phyloP scores from a whole-genome alignment of 2,329 filamentous ascomycete species.

The Nothomitra cinnamomea region DNA sequence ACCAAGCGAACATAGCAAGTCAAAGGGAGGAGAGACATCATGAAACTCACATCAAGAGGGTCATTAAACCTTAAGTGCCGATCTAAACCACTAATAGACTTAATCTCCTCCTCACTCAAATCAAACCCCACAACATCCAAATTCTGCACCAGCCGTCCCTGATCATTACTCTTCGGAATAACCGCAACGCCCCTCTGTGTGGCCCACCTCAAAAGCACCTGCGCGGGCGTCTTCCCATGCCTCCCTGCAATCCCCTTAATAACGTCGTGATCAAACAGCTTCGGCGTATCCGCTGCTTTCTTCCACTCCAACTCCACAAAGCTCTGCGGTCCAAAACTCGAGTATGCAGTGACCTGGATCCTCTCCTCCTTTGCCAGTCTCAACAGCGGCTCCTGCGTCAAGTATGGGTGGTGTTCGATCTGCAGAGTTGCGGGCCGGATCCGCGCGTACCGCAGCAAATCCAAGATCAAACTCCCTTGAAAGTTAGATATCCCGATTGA shows the following conservation, averaged over 20 bases:
- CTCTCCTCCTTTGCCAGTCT: slow-evolving; percentile 51
- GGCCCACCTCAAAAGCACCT: slow-evolving; percentile 74
- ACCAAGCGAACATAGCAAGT: slow-evolving; percentile 10
- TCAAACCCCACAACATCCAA: slow-evolving; percentile 50
- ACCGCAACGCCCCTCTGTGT: slow-evolving; percentile 68
- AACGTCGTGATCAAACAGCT: slow-evolving; percentile 52
- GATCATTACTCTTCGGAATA: slow-evolving; percentile 60
- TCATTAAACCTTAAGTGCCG: slow-evolving; percentile 59
- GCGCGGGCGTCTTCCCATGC: slow-evolving; percentile 55
- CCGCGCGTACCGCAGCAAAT: slow-evolving; percentile 61
- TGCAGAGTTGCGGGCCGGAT: slow-evolving; percentile 63
- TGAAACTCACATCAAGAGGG: slow-evolving; percentile 47
- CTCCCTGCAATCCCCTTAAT: slow-evolving; percentile 51
- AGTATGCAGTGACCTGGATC: slow-evolving; percentile 67
- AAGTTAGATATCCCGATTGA: slow-evolving; percentile 76
- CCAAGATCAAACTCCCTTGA: slow-evolving; percentile 59
- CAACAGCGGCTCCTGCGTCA: slow-evolving; percentile 57
- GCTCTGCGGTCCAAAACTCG: slow-evolving; percentile 61
- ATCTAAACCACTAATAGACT: slow-evolving; percentile 48
- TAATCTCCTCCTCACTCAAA: slow-evolving; percentile 46
- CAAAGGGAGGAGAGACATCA: not conserved
- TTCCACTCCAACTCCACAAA: slow-evolving; percentile 65
- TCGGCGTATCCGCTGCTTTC: slow-evolving; percentile 44
- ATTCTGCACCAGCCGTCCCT: slow-evolving; percentile 43
- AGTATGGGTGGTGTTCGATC: slow-evolving; percentile 82